Base-by-base conservation (phyloP, 805 yeast genomes). In the Lipomyces starkeyi region DNA sequence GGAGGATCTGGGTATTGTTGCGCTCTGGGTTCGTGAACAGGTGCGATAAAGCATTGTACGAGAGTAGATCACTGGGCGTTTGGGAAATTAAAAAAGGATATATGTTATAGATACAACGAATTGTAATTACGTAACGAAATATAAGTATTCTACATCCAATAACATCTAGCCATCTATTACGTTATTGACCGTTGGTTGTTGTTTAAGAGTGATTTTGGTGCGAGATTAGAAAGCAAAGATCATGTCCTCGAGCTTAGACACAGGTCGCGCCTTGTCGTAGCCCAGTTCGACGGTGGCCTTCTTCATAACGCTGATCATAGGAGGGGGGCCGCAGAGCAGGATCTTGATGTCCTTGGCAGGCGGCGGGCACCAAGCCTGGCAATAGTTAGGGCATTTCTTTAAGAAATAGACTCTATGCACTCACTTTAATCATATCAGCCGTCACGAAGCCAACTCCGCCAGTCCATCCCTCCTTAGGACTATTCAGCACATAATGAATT, bases 371-470 rank as follows among this genome's bases (percentile, higher is more conserved):
- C 85, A 54, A 35, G 67, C 60, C 65, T 59, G 29, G 34, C 29
- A 14, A 13, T 14, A 57, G 20, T 35, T 52, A 59, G 29, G 3
- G 1, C 5, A 47, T 37, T 20, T n/a, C 58, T 32, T n/a, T 3
- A 11, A 58, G 25, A 25, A n/a, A n/a, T 9, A 2, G 13, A 59
- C 22, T n/a, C 20, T 40, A 14, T 29, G 37, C 37, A 25, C 60
- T 53, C 85, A 93, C 88, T 82, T 93, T 97, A 80, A 87, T 91
- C 97, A 93, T 93, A 78, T 97, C 97, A 7, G 97, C 90, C 75
- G 90, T 80, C 77, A 95, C 91, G 84, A 79, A 90, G 62, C 99
- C 99, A 55, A 81, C 81, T 71, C 85, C 80, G 62, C 93, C 93
- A 20, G 82, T 78, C 81, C 86, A 85, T 64, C 78, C 93, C 90